Evolutionary conservation across 208 protist species (phyloP).

Genomic region (Leishmania mexicana): DNA sequence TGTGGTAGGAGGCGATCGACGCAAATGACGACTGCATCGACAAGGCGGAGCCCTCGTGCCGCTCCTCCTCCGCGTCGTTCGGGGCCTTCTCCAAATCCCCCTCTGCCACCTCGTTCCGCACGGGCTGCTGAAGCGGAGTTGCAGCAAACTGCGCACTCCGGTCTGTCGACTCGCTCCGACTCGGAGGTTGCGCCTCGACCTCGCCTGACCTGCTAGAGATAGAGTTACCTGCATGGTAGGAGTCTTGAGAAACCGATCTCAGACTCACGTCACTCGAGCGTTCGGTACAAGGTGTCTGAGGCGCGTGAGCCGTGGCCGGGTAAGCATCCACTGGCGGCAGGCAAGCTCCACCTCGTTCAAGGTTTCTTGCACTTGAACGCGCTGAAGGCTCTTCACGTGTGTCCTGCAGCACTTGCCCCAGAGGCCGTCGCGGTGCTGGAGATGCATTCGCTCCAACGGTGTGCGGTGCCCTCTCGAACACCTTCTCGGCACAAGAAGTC

Average conservation of each 20-base stretch:
- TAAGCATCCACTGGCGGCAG: not conserved
- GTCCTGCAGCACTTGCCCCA: not conserved
- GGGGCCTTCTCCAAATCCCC: not conserved
- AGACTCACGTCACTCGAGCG: not conserved
- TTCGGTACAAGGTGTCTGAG: not conserved
- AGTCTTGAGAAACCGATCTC: not conserved
- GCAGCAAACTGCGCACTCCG: not conserved
- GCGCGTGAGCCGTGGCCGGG: not conserved
- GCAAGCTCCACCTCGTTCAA: not conserved
- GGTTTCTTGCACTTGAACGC: not conserved
- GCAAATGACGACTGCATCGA: not conserved
- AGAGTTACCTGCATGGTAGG: not conserved
- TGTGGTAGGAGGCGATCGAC: conserved; percentile 3
- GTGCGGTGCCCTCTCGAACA: not conserved
- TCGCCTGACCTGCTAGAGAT: not conserved
- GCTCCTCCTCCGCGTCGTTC: not conserved
- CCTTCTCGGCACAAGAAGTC: not conserved
- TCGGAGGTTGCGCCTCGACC: not conserved
- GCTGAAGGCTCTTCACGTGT: not conserved
- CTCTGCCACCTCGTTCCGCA: not conserved
- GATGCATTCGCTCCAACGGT: not conserved
- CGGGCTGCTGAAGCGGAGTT: not conserved
- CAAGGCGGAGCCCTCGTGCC: not conserved
- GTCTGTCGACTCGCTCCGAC: not conserved
- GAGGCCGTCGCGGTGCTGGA: not conserved